Evolutionary conservation across 768 basidiomycete genomes (phyloP), one percentile per base, ranked within the genome.

Genomic region (Boletus fagicola): DNA sequence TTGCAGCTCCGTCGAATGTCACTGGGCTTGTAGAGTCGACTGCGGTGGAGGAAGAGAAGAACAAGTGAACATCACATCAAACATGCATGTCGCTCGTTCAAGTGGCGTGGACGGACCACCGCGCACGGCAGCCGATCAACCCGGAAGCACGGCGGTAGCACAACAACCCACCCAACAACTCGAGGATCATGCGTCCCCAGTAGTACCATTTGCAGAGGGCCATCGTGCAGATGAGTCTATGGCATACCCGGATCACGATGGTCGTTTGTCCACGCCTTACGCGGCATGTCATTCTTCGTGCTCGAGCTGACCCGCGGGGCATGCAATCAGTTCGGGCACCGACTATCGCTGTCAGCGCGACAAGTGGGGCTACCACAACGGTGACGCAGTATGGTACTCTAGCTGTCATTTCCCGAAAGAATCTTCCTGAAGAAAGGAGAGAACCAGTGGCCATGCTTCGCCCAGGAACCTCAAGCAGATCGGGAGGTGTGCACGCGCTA

Each of bases 71-170:
- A 11, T 42, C 51, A 31, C 18, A 55, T 56, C 54, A 45, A 58
- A 56, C 53, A 38, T 59, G 64, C 54, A 24, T 54, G 51, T 58
- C 42, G 35, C 10, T 30, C 47, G 42, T 9, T 45, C 35, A 18
- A 26, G 60, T 60, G 57, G 53, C 61, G 53, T 20, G 36, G 49
- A 43, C 57, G 55, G 55, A 53, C 53, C 51, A 35, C 11, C 2
- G 31, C 31, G 54, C 56, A 47, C 55, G 49, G 54, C 48, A 51
- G 47, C 57, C 59, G 65, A 67, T 69, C 65, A 51, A 18, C 35
- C 57, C 42, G 49, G 56, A 43, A 24, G 38, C 28, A 35, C 22
- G 7, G 7, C 22, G 30, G 43, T 51, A 39, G 56, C 13, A 13
- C 35, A 28, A 13, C 35, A 28, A 54, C 22, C 54, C 54, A 54